Percentiles rank a stretch among this genome's conserved stretches.
Conservation (phyloP, 495 filamentous ascomycete species). For the Hypoxylon lenormandii region DNA sequence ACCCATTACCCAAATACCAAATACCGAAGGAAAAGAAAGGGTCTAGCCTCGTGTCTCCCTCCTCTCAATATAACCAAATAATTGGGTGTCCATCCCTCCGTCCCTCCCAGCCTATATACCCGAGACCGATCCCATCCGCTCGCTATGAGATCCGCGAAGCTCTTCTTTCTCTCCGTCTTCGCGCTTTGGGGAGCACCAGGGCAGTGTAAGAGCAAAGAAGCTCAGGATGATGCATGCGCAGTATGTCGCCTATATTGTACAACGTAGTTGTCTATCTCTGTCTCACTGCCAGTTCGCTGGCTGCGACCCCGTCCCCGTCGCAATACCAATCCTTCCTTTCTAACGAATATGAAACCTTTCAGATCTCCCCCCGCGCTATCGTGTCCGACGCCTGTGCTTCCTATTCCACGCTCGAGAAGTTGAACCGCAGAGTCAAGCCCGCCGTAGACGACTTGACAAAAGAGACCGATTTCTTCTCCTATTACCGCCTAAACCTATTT, state of each 20-base stretch:
- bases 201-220: conserved; percentile 54
- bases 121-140: conserved; percentile 31
- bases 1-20: conserved; percentile 9
- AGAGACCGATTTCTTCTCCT: conserved; percentile 95
- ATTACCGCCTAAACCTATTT: conserved; percentile 96
- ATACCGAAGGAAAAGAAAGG: conserved; percentile 32
- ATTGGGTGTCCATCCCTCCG: conserved; percentile 31
- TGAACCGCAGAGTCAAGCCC: conserved; percentile 83
- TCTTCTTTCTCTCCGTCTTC: conserved; percentile 83
- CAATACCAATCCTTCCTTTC: conserved; percentile 46
- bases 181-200: conserved; percentile 71
- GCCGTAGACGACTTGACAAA: conserved; percentile 82
- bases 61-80: conserved; percentile 37
- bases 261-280: conserved; percentile 43
- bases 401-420: conserved; percentile 84
- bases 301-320: conserved; percentile 34
- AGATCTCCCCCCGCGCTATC: conserved; percentile 68
- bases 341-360: conserved; percentile 55
- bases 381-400: conserved; percentile 92
- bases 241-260: conserved; percentile 54
- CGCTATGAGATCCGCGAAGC: conserved; percentile 73
- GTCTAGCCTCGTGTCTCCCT: conserved; percentile 35
- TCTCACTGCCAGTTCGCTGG: conserved; percentile 42
- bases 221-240: conserved; percentile 60
- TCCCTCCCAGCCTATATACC: conserved; percentile 35